Evolutionary conservation across 2,329 filamentous ascomycete genomes (phyloP), one percentile per base, ranked within the genome.

Genomic region (Laburnicola sp.): DNA sequence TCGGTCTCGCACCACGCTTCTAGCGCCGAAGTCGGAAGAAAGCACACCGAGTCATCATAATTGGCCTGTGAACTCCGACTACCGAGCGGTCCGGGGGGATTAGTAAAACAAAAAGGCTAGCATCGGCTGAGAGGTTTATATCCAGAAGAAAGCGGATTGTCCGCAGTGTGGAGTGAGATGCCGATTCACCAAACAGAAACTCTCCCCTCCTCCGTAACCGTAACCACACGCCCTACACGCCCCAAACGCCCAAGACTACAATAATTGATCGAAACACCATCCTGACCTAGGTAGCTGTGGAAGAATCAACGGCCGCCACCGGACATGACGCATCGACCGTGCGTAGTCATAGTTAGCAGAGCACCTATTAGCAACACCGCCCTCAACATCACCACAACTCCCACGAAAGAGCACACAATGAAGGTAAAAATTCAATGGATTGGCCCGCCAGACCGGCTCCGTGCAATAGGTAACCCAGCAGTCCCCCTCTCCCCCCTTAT

Each of bases 1-100:
- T 50, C 47, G 34, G 34, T 27, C 9, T 32, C 31, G 38, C 40
- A 37, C 36, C 36, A 25, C 36, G 42, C 4, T 16, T 10, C 6
- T 16, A 40, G 21, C 32, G 40, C 40, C 48, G 48, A 45, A 26
- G 28, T 50, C 48, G 48, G 48, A 50, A 21, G 28, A 44, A 38
- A 23, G 37, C 36, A 37, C 35, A 48, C 39, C 32, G 39, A 49
- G 38, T 2, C 21, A 16, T 6, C 34, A 10, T 22, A 2, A 36
- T 43, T 49, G 46, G 39, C 32, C 21, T 22, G 21, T 43, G 32
- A 22, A 11, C 4, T n/a, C 45, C 45, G 10, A 11, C 23, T 21
- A 21, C 37, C 41, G 41, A 35, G 10, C 35, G 38, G 26, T 21
- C 44, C 11, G 7, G n/a, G n/a, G 7, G 6, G 27, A 16, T 31